Conservation (phyloP, 2,329 filamentous ascomycete genomes). For the Thielaviopsis populi region DNA sequence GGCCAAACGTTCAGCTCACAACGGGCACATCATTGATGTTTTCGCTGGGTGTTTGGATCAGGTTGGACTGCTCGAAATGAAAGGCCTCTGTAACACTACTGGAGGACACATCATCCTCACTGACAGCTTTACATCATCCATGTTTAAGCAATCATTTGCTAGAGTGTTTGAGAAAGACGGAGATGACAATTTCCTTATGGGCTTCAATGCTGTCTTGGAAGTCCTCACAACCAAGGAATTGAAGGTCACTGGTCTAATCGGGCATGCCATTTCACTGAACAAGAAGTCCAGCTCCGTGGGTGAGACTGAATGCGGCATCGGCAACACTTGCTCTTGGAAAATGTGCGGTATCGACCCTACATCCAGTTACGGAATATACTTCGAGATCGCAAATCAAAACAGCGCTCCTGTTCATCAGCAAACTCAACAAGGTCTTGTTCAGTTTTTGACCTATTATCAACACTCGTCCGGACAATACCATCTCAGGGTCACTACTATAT, state of each 20-base stretch:
- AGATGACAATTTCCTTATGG: constrained; percentile 90
- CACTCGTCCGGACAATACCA: constrained; percentile 95
- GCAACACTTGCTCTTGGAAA: constrained; percentile 98
- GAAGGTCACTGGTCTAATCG: constrained; percentile 94
- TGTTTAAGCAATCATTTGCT: constrained; percentile 98
- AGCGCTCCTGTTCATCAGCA: constrained; percentile 71
- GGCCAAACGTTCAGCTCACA: constrained; percentile 86
- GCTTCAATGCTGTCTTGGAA: constrained; percentile 91
- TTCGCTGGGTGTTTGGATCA: constrained; percentile 96
- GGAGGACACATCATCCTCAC: constrained; percentile 97
- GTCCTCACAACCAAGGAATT: constrained; percentile 95
- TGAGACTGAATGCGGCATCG: constrained; percentile 95
- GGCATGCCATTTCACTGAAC: constrained; percentile 90
- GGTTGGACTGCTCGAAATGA: constrained; percentile 95
- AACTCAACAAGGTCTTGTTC: constrained; percentile 87
- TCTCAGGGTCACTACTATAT: constrained; percentile 85
- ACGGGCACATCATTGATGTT: constrained; percentile 93
- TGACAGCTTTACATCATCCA: constrained; percentile 95
- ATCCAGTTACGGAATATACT: constrained; percentile 90
- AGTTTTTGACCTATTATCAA: constrained; percentile 97
- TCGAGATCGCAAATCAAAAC: constrained; percentile 90
- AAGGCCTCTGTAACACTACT: constrained; percentile 86
- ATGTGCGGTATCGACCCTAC: constrained; percentile 97
- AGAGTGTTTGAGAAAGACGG: constrained; percentile 94
- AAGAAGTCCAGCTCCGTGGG: constrained; percentile 96